Percentiles rank a stretch among this genome's conserved stretches.
phyloP scores from a whole-genome alignment of 306 rosid genomes.

The Sicyos baderoa region DNA sequence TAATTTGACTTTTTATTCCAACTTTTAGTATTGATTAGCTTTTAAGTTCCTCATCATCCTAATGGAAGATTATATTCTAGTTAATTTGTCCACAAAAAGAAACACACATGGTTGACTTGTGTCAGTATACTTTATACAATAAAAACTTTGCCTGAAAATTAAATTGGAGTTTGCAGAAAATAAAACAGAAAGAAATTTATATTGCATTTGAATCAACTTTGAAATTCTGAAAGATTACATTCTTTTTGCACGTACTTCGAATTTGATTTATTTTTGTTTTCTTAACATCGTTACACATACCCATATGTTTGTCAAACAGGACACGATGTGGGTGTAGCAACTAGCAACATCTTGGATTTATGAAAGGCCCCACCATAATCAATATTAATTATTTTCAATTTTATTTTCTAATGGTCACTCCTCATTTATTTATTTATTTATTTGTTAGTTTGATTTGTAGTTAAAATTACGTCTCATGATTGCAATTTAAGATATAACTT shows the following conservation, averaged over 20 bases:
- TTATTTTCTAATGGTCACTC: background rate
- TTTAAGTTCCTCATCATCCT: background rate
- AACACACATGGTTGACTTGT: background rate
- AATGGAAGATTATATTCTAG: background rate
- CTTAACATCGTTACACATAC: background rate
- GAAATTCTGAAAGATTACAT: constrained; percentile 5
- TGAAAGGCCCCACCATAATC: background rate
- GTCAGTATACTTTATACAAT: background rate
- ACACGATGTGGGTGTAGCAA: background rate
- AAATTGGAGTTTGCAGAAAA: no score
- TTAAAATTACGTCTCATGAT: background rate
- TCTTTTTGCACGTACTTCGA: background rate
- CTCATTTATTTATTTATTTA: background rate
- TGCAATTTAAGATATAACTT: background rate
- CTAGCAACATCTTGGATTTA: background rate
- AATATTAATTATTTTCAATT: background rate
- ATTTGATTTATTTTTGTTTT: background rate
- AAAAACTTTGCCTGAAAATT: no score
- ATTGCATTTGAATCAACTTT: constrained; percentile 14
- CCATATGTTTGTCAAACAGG: background rate
- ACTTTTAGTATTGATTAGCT: background rate
- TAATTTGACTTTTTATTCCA: background rate
- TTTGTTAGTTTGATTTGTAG: constrained; percentile 3
- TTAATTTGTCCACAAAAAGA: background rate
- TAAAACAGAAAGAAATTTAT: background rate